Conservation (phyloP, 257 asterid species). For the Plantago ovata region DNA sequence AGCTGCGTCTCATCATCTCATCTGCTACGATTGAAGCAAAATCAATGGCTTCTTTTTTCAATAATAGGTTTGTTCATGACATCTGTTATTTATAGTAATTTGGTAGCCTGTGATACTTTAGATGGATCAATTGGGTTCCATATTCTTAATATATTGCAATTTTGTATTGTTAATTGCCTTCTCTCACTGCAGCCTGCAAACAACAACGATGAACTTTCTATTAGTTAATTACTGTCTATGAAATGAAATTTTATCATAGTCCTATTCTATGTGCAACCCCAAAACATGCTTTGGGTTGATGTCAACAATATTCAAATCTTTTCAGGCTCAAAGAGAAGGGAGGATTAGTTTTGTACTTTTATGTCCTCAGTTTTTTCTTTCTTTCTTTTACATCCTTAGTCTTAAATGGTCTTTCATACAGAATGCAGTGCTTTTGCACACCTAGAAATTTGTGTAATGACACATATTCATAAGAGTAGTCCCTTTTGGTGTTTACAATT, state of each 20-base stretch:
- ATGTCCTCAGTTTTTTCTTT: too few species aligned
- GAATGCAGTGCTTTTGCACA: too few species aligned
- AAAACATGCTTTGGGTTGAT: neutral
- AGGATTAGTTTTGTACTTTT: too few species aligned
- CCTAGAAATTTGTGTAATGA: too few species aligned
- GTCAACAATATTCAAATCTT: neutral
- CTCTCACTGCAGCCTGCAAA: neutral
- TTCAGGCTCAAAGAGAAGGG: too few species aligned
- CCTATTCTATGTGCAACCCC: neutral
- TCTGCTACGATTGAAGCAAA: slow-evolving; percentile 98
- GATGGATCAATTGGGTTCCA: neutral
- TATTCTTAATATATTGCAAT: slow-evolving; percentile 14
- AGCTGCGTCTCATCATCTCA: slow-evolving; percentile 81
- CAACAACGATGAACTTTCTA: neutral
- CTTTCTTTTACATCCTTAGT: too few species aligned
- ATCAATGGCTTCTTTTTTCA: slow-evolving; percentile 79
- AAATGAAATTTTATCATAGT: neutral
- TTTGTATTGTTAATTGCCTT: slow-evolving; percentile 5
- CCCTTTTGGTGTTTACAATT: too few species aligned
- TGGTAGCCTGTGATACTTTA: slow-evolving; percentile 7
- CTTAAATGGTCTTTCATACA: too few species aligned
- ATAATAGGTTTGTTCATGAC: slow-evolving; percentile 49
- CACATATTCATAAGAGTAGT: too few species aligned
- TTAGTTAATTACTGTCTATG: neutral
- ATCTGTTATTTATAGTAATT: slow-evolving; percentile 20